Conservation (phyloP, 2,329 filamentous ascomycete species). For the Verticillium longisporum region DNA sequence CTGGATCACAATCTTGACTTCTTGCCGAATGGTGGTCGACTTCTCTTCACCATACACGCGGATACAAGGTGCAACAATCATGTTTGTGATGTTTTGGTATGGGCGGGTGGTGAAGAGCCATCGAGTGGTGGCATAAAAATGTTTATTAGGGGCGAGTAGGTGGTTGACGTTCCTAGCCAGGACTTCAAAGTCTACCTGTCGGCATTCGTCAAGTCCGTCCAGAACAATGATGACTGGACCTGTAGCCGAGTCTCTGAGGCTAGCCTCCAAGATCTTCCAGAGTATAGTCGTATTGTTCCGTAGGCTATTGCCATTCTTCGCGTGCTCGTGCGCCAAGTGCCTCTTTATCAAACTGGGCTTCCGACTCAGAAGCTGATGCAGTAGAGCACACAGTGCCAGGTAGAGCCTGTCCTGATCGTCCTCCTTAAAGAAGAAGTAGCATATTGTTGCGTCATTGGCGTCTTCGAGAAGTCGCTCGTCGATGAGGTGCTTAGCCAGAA, state of each 20-base stretch:
- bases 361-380: background rate
- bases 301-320: background rate
- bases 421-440: conserved; percentile 9
- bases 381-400: conserved; percentile 1
- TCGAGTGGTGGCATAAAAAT: background rate
- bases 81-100: background rate
- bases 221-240: background rate
- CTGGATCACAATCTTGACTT: background rate
- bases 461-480: background rate
- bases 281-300: background rate
- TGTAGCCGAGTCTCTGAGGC: background rate
- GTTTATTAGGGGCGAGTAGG: background rate
- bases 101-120: conserved; percentile 6
- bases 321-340: background rate
- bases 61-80: background rate
- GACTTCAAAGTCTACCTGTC: background rate
- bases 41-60: conserved; percentile 5
- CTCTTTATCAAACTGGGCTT: background rate
- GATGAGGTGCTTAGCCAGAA: background rate
- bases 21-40: background rate
- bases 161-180: background rate
- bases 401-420: background rate
- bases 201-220: conserved; percentile 8
- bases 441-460: background rate
- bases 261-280: background rate